These are phyloP conservation scores for Microdochium paspali DNA, from an alignment of 2,329 filamentous ascomycete species.

Conservation along the genomic window DNA sequence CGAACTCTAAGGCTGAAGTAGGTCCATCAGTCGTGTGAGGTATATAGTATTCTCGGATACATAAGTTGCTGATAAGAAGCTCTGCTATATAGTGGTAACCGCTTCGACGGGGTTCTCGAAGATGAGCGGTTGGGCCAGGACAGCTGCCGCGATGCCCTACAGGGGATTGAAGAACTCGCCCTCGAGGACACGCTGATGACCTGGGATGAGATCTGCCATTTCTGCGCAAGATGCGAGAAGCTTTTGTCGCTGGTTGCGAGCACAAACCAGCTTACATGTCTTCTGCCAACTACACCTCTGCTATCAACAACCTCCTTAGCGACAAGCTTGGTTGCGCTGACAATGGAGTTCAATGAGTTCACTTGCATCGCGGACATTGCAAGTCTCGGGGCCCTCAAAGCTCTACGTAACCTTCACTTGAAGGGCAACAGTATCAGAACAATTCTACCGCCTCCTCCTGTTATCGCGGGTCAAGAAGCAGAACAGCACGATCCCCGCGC, in stretches of 20 bases:
- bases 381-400: slow-evolving; percentile 38
- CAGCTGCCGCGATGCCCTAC: slow-evolving; percentile 28
- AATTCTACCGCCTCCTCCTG: slow-evolving; percentile 10
- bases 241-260: slow-evolving; percentile 42
- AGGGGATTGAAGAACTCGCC: slow-evolving; percentile 47
- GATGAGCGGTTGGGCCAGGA: slow-evolving; percentile 24
- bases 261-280: slow-evolving; percentile 45
- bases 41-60: too few species aligned
- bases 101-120: slow-evolving; percentile 42
- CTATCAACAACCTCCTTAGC: slow-evolving; percentile 40
- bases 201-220: slow-evolving; percentile 53
- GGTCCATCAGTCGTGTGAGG: too few species aligned
- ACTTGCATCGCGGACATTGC: slow-evolving; percentile 45
- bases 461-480: background rate
- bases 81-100: slow-evolving; percentile 55
- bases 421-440: slow-evolving; percentile 65
- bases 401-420: slow-evolving; percentile 55
- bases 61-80: slow-evolving; percentile 3
- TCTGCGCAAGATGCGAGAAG: slow-evolving; percentile 42
- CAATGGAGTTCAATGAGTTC: slow-evolving; percentile 66
- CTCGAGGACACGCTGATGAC: slow-evolving; percentile 58
- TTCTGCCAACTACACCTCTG: slow-evolving; percentile 31
- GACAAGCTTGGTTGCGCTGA: slow-evolving; percentile 49
- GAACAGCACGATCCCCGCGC: background rate
- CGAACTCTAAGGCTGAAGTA: slow-evolving; percentile 64